Evolutionary conservation across 257 asterid species (phyloP), one percentile per base, ranked within the genome.

Genomic region (Nicotiana obtusifolia): DNA sequence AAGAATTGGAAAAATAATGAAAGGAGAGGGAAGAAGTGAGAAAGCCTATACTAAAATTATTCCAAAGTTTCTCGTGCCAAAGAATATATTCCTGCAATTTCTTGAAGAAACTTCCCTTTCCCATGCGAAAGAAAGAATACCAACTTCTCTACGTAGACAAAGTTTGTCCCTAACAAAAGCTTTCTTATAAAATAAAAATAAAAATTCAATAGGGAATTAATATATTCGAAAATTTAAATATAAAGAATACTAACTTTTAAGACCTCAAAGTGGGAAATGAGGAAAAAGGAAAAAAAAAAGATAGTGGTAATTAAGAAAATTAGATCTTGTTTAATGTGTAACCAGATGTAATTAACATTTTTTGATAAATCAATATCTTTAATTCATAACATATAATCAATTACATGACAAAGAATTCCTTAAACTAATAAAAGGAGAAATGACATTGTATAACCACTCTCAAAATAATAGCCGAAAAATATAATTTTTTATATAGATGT

Each of bases 11-110:
- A 44, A 71, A 14, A 13, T 44, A 44, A 44, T 20, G 22, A 7
- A 8, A 60, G 24, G 11, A 7, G 24, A 19, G 62, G n/a, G 62
- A 56, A 56, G 62, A 56, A 56, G 3, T 56, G 62, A 20, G 65
- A 14, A 71, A 44, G 57, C n/a, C 15, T 9, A 71, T 5, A 71
- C 16, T 69, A 9, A 71, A 44, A 71, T 22, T 44, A 71, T 71
- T 71, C 78, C 33, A 41, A 71, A 20, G 44, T 20, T 22, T 71
- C 78, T 22, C 20, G 47, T 71, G 24, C n/a, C 22, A 44, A 44
- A 71, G 78, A 71, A 71, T 44, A 71, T 71, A 71, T 71, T 71
- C 77, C 19, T 68, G 5, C 77, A 68, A 37, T 68, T 68, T 68
- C 8, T 44, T 71, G 60, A 44, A 22, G 78, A 52, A 52, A 52